A percentile compares a stretch with the other conserved stretches of the same genome.
Conservation (phyloP, 2,329 filamentous ascomycete genomes). For the Trichophyton verrucosum region DNA sequence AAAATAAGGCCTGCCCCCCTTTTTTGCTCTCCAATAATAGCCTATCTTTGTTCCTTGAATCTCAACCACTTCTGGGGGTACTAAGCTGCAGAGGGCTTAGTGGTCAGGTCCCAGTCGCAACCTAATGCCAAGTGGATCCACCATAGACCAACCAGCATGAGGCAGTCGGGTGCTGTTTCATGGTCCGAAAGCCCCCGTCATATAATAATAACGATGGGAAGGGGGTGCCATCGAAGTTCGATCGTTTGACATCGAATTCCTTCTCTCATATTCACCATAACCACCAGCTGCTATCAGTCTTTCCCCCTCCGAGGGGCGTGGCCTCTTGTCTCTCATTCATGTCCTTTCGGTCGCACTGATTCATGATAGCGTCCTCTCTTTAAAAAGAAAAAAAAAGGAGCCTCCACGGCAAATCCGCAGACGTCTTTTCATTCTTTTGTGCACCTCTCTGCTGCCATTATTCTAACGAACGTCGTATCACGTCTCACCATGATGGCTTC, state of each 20-base stretch:
- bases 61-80: background rate
- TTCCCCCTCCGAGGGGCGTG: background rate
- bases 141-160: background rate
- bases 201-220: background rate
- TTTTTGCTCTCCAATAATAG: background rate
- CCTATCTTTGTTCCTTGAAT: background rate
- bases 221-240: background rate
- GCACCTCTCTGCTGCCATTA: conserved; percentile 4
- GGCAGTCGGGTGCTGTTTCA: background rate
- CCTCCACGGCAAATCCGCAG: background rate
- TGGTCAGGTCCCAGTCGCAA: background rate
- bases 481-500: conserved; percentile 5
- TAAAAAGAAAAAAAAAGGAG: background rate
- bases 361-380: background rate
- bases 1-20: background rate
- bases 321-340: conserved; percentile 1
- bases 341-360: background rate
- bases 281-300: conserved; percentile 1
- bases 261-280: background rate
- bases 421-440: background rate
- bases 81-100: conserved; percentile 1
- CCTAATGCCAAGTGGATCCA: background rate
- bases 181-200: background rate
- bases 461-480: background rate
- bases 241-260: background rate